Conservation (phyloP, 371 early-diverging fungal species). For the Apophysomyces ossiformis region DNA sequence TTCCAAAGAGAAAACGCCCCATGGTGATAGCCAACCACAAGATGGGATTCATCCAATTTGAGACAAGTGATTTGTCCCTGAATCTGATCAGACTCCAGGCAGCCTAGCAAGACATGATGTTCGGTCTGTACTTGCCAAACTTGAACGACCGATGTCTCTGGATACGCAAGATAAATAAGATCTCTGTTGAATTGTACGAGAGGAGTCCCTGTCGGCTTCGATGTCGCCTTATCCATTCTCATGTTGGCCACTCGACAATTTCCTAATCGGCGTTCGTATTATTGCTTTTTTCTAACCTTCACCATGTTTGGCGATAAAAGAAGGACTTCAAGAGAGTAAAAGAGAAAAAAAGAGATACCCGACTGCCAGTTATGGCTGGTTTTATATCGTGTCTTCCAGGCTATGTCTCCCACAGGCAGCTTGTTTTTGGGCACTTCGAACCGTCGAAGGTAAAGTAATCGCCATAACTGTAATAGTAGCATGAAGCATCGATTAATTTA, state of each 20-base stretch:
- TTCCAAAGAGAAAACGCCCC: slow-evolving; percentile 52
- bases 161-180: slow-evolving; percentile 15
- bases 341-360: slow-evolving; percentile 26
- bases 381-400: slow-evolving; percentile 50
- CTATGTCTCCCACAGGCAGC: slow-evolving; percentile 12
- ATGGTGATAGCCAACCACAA: slow-evolving; percentile 48
- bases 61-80: slow-evolving; percentile 24
- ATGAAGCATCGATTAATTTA: not conserved
- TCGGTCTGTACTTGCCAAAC: slow-evolving; percentile 18
- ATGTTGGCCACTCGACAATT: slow-evolving; percentile 34
- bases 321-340: not conserved
- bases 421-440: slow-evolving; percentile 29
- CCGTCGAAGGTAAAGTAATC: slow-evolving; percentile 40
- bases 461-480: slow-evolving; percentile 48
- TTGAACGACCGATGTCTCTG: slow-evolving; percentile 18
- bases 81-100: not conserved
- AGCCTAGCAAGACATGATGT: slow-evolving; percentile 9
- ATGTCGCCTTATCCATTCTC: not conserved
- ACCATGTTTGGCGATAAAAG: too few species aligned
- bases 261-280: slow-evolving; percentile 19
- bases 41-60: slow-evolving; percentile 22
- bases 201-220: not conserved
- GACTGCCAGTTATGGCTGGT: slow-evolving; percentile 52
- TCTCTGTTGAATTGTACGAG: slow-evolving; percentile 25
- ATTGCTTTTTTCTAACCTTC: too few species aligned